Evolutionary conservation across 345 rosid genomes (phyloP), one percentile per base, ranked within the genome.

Genomic region (Eucalyptus pumila): DNA sequence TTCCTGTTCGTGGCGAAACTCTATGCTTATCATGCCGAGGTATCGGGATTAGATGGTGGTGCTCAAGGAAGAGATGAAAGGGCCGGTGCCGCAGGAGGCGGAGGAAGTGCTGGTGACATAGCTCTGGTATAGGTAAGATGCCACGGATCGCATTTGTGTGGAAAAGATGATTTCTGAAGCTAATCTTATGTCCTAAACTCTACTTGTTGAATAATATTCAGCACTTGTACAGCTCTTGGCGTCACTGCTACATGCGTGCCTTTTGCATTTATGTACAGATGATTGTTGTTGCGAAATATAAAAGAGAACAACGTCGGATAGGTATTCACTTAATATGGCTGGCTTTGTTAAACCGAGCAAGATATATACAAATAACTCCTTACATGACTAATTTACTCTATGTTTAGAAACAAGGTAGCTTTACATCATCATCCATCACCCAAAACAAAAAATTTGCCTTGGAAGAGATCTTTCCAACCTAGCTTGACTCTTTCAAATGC

Each of bases 1-100:
- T 19, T 52, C 24, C 56, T 52, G 56, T 52, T 52, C 56, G 1
- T 52, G 56, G 56, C 10, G 2, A 52, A 52, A 52, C 24, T 52
- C 0, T 52, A 19, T 52, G 56, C 56, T 52, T 52, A 52, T 52
- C 24, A 2, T 19, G 56, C 2, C 24, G 24, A 52, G 56, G 2
- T 19, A 7, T 52, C 24, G 0, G 56, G 56, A 7, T 17, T 52
- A 19, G 56, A 52, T 52, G 56, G 56, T 19, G 56, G 0, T 52
- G 56, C 56, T 52, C 56, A 5, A 52, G 56, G 56, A 52, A 52
- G 24, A 89, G 95, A 96, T 94, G 89, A 93, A 93, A 88, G 76
- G 86, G 72, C 88, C 88, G 42, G 40, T 56, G 3, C 12, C 27
- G 1, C 11, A 52, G 56, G 0, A 87, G 54, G 88, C 17, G 56